Percentiles rank a stretch among this genome's conserved stretches.
These are phyloP conservation scores for Typha latifolia DNA, from an alignment of 176 grass and related monocot genomes.

Conservation along the genomic window DNA sequence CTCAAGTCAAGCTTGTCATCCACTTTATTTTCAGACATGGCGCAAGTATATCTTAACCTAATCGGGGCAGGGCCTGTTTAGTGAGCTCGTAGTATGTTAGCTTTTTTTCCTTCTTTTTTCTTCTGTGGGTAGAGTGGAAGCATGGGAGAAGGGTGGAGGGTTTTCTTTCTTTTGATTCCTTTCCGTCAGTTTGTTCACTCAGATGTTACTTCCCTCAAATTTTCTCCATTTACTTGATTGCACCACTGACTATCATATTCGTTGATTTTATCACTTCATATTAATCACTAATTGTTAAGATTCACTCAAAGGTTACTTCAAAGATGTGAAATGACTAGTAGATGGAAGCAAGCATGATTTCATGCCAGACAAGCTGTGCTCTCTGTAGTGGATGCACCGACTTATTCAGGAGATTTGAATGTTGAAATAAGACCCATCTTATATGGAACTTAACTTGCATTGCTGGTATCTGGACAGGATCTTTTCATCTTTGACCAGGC, in stretches of 20 bases:
- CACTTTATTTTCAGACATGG: too few species aligned
- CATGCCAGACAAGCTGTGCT: too few species aligned
- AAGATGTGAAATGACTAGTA: not conserved
- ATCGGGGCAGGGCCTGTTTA: too few species aligned
- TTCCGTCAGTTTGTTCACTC: not conserved
- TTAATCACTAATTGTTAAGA: not conserved
- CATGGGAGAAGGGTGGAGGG: not conserved
- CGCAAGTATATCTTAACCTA: too few species aligned
- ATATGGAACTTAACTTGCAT: constrained; percentile 4
- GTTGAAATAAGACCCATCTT: too few species aligned
- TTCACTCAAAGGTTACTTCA: not conserved
- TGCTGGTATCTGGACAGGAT: constrained; percentile 37
- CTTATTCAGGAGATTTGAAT: too few species aligned
- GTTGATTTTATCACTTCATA: not conserved
- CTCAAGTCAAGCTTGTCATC: too few species aligned
- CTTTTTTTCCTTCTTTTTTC: not conserved
- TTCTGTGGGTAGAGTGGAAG: not conserved
- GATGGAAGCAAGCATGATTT: not conserved
- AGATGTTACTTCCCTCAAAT: not conserved
- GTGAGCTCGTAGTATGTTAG: too few species aligned
- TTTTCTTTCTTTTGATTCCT: not conserved
- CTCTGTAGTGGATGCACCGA: too few species aligned
- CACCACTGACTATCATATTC: not conserved
- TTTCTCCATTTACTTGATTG: not conserved
- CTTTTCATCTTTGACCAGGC: constrained; percentile 43